Evolutionary conservation across 2,329 filamentous ascomycete species (phyloP).

Genomic region (Fragosphaeria purpurea): DNA sequence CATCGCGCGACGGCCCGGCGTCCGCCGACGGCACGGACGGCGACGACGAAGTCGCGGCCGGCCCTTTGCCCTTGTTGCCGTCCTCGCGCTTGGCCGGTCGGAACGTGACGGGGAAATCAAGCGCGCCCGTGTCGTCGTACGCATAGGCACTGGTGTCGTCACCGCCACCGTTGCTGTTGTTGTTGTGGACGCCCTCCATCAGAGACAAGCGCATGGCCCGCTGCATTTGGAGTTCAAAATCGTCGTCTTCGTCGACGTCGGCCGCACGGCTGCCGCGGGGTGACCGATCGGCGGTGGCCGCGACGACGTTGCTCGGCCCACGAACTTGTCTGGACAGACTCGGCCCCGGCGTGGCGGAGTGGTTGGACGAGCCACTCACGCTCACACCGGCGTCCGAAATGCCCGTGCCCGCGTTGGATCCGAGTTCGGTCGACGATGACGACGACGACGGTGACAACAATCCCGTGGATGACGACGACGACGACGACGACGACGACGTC

Average conservation of each 20-base stretch:
- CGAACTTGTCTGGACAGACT: constrained; percentile 30
- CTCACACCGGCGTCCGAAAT: not conserved
- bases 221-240: constrained; percentile 53
- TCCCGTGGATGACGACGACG: constrained; percentile 5
- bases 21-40: constrained; percentile 16
- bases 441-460: not conserved
- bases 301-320: not conserved
- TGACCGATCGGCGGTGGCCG: constrained; percentile 9
- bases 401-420: constrained; percentile 4
- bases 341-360: constrained; percentile 46
- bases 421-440: constrained; percentile 30
- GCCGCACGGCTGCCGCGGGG: not conserved
- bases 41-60: not conserved
- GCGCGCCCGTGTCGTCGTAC: constrained; percentile 15
- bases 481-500: not conserved
- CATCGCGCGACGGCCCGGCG: constrained; percentile 10
- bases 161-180: constrained; percentile 14
- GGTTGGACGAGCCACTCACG: constrained; percentile 20
- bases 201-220: constrained; percentile 53
- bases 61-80: not conserved
- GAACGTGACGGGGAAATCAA: constrained; percentile 36
- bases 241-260: constrained; percentile 30
- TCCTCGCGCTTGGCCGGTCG: not conserved
- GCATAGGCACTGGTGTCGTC: constrained; percentile 36
- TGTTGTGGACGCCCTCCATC: constrained; percentile 43